These are phyloP conservation scores for Trichomonas vaginalis DNA, from an alignment of 208 protist species.

Conservation along the genomic window DNA sequence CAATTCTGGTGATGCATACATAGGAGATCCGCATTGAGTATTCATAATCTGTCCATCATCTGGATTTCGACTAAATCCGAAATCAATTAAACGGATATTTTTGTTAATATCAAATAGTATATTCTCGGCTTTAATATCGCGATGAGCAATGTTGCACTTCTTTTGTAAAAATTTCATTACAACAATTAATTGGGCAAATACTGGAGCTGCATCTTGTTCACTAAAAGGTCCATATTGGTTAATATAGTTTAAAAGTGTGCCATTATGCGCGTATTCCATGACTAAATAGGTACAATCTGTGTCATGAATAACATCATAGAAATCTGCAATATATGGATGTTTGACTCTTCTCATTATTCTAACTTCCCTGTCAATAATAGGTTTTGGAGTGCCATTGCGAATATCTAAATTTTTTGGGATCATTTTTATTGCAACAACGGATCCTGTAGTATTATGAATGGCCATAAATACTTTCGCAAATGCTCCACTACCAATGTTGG, in stretches of 20 bases:
- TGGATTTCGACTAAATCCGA: neutral
- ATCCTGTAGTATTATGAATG: neutral
- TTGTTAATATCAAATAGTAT: neutral
- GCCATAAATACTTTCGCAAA: neutral
- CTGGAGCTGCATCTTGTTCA: neutral
- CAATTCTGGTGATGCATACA: neutral
- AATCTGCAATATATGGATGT: neutral
- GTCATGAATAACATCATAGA: neutral
- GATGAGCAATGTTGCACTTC: neutral
- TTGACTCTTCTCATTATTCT: neutral
- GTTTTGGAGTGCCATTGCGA: neutral
- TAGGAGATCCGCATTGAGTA: neutral
- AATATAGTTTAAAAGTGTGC: neutral
- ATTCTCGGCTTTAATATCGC: neutral
- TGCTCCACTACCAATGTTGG: neutral
- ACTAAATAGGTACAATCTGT: neutral
- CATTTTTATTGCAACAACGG: neutral
- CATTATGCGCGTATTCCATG: neutral
- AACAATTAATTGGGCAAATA: neutral
- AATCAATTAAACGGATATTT: neutral
- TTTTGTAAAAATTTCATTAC: neutral
- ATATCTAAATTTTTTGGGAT: neutral
- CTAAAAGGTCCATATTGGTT: neutral
- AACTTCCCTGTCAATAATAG: neutral
- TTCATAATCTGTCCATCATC: neutral